Conservation (phyloP, 495 filamentous ascomycete species). For the Penicillium angulare region DNA sequence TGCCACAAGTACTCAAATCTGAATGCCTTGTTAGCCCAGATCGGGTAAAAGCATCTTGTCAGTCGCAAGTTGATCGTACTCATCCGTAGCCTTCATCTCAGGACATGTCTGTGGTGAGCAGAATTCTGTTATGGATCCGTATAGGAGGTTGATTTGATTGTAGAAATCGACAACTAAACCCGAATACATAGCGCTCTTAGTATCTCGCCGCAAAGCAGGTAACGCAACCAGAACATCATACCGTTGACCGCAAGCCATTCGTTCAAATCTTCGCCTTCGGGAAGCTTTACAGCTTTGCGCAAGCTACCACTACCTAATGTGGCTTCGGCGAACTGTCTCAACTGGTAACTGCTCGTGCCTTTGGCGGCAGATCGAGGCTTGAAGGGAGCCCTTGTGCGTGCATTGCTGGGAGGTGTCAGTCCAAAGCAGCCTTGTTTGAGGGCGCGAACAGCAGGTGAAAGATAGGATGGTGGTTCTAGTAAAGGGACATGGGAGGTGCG, state of each 20-base stretch:
- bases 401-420: constrained; percentile 69
- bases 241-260: constrained; percentile 98
- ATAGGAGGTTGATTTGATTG: constrained; percentile 98
- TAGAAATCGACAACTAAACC: constrained; percentile 98
- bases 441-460: constrained; percentile 42
- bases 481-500: constrained; percentile 32
- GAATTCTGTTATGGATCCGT: constrained; percentile 98
- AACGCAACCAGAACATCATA: constrained; percentile 33
- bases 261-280: constrained; percentile 94
- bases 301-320: constrained; percentile 93
- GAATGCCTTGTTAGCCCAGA: background rate
- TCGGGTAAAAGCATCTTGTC: background rate
- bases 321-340: constrained; percentile 96
- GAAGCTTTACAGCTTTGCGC: constrained; percentile 92
- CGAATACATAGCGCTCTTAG: constrained; percentile 4
- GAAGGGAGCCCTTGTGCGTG: constrained; percentile 85
- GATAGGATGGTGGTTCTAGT: constrained; percentile 39
- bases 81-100: constrained; percentile 99
- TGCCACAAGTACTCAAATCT: constrained; percentile 99
- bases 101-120: constrained; percentile 95
- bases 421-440: constrained; percentile 36
- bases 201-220: background rate
- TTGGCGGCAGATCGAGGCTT: constrained; percentile 84
- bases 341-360: constrained; percentile 91
- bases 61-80: constrained; percentile 54